A percentile compares a stretch with the other conserved stretches of the same genome.
Evolutionary conservation across 2,329 filamentous ascomycete species (phyloP).

Genomic region (Pseudogymnoascus sp.): DNA sequence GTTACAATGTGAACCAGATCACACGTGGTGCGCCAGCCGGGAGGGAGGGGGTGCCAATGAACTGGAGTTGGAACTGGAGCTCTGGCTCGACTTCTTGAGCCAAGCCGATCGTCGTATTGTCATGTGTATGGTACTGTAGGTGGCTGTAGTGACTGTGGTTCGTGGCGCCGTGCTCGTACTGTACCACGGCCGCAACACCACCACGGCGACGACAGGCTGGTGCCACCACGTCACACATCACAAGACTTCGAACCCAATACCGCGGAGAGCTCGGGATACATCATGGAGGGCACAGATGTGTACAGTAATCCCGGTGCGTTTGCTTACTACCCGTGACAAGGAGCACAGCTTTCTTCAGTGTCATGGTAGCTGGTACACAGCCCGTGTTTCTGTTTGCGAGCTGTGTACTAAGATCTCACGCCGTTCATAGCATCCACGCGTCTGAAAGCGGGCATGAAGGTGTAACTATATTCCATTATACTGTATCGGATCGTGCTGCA

Average conservation of each 20-base stretch:
- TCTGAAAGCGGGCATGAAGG: neutral
- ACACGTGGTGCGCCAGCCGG: slow-evolving; percentile 1
- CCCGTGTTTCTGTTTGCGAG: neutral
- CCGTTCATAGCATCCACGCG: neutral
- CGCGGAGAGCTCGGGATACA: neutral
- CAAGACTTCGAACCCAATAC: neutral
- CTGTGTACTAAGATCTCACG: neutral
- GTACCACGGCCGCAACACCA: neutral
- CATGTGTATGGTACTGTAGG: neutral
- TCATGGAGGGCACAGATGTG: neutral
- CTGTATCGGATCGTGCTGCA: neutral
- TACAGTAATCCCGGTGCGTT: neutral
- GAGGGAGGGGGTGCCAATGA: neutral
- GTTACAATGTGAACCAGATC: neutral
- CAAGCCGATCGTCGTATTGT: neutral
- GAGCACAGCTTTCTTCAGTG: neutral
- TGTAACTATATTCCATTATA: neutral
- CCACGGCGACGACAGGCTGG: neutral
- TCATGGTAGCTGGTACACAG: neutral
- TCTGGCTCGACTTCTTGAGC: neutral
- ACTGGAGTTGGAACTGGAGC: neutral
- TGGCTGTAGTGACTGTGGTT: neutral
- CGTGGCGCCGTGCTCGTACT: neutral
- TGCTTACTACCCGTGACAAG: neutral
- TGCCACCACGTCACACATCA: neutral